Percentiles rank a stretch among this genome's conserved stretches.
These are phyloP conservation scores for Termitomyces sp. DNA, from an alignment of 768 basidiomycete species.

Conservation along the genomic window DNA sequence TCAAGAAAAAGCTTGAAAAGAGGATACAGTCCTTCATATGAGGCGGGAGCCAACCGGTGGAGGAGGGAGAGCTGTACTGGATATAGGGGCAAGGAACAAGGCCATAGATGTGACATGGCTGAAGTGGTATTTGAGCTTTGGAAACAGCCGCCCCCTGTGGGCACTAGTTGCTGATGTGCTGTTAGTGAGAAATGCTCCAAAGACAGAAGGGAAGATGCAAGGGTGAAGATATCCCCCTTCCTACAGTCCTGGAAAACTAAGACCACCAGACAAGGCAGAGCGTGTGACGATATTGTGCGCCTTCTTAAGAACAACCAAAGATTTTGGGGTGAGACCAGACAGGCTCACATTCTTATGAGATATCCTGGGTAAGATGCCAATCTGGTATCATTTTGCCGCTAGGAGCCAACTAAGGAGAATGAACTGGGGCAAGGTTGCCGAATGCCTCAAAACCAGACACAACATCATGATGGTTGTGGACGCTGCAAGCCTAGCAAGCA, in stretches of 20 bases:
- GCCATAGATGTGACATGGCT: neutral
- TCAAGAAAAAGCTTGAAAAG: neutral
- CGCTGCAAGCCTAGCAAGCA: no score
- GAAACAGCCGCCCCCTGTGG: no score
- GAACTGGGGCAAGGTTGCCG: no score
- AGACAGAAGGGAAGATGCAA: neutral
- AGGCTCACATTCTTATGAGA: neutral
- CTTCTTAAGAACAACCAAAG: neutral
- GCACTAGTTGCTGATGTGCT: neutral
- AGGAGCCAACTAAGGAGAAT: no score
- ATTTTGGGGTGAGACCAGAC: neutral
- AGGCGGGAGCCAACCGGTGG: no score
- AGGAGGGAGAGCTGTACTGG: neutral
- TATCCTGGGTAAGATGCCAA: neutral
- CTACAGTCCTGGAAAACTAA: neutral
- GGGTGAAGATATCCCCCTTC: neutral
- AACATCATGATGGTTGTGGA: no score
- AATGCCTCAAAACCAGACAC: no score
- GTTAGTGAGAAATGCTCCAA: neutral
- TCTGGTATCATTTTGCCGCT: neutral
- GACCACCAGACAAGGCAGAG: no score
- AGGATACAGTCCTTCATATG: neutral
- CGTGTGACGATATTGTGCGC: no score
- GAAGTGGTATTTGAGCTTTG: neutral
- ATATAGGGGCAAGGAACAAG: neutral